These are phyloP conservation scores for Jatropha podagrica DNA, from an alignment of 441 rosid species.

Conservation along the genomic window DNA sequence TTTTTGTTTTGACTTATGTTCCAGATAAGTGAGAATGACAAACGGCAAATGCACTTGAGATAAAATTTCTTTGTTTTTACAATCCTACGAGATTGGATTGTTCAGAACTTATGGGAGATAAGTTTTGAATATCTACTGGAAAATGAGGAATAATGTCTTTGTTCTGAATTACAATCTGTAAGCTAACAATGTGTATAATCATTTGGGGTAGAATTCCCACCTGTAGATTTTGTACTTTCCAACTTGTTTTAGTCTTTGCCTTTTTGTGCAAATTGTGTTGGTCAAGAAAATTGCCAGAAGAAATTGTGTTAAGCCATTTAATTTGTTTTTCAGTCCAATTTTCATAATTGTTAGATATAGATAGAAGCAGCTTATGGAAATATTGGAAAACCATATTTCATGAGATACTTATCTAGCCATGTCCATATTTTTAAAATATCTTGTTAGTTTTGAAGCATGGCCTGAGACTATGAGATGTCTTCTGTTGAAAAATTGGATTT, in stretches of 20 bases:
- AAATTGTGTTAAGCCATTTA: neutral
- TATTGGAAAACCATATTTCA: neutral
- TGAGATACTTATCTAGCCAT: neutral
- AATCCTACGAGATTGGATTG: neutral
- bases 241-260: neutral
- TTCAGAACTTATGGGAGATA: conserved; percentile 7
- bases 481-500: neutral
- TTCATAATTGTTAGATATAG: neutral
- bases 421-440: neutral
- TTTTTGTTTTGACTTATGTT: conserved; percentile 11
- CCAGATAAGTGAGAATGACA: conserved; percentile 21
- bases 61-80: neutral
- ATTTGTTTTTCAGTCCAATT: neutral
- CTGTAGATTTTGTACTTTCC: conserved; percentile 12
- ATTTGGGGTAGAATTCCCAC: neutral
- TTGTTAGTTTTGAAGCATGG: neutral
- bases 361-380: neutral
- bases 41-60: neutral
- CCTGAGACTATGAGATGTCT: neutral
- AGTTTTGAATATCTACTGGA: conserved; percentile 3
- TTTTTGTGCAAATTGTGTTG: neutral
- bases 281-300: conserved; percentile 4
- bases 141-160: neutral
- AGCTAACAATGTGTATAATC: conserved; percentile 1
- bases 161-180: neutral